Percentiles rank a stretch among this genome's conserved stretches.
phyloP scores from a whole-genome alignment of 164 flowering plant species.

The Berberis vulgaris region DNA sequence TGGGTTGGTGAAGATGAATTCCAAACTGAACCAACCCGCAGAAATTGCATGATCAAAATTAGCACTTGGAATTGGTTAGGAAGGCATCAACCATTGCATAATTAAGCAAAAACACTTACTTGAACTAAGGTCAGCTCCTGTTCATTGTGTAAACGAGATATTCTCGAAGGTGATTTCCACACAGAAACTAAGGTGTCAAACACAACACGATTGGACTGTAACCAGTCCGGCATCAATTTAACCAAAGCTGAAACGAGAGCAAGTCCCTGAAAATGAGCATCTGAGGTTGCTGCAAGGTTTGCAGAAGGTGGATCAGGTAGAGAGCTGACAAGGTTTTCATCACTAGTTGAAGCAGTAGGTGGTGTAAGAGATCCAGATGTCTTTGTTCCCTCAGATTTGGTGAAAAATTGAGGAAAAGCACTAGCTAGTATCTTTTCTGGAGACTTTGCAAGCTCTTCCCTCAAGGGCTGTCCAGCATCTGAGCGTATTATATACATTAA shows the following conservation, averaged over 20 bases:
- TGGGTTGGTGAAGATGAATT: too few relatives aligned
- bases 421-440: constrained; percentile 81
- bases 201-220: constrained; percentile 67
- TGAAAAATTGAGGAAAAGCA: constrained; percentile 72
- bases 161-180: constrained; percentile 95
- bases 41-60: too few relatives aligned
- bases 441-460: constrained; percentile 97
- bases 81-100: too few relatives aligned
- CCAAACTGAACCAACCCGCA: too few relatives aligned
- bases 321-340: constrained; percentile 33
- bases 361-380: constrained; percentile 35
- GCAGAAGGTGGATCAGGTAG: constrained; percentile 30
- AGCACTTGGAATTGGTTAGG: too few relatives aligned
- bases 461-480: constrained; percentile 97
- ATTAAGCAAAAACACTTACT: constrained; percentile 29
- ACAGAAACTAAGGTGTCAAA: constrained; percentile 81
- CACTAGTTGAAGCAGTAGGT: constrained; percentile 31
- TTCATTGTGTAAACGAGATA: constrained; percentile 79
- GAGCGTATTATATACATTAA: constrained; percentile 93
- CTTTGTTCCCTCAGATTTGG: constrained; percentile 42
- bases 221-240: constrained; percentile 89
- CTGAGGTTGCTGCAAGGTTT: constrained; percentile 30
- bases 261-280: constrained; percentile 94
- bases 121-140: constrained; percentile 86
- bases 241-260: constrained; percentile 71